Evolutionary conservation across 805 yeast genomes (phyloP).

Genomic region (Saccharomycopsis malanga): DNA sequence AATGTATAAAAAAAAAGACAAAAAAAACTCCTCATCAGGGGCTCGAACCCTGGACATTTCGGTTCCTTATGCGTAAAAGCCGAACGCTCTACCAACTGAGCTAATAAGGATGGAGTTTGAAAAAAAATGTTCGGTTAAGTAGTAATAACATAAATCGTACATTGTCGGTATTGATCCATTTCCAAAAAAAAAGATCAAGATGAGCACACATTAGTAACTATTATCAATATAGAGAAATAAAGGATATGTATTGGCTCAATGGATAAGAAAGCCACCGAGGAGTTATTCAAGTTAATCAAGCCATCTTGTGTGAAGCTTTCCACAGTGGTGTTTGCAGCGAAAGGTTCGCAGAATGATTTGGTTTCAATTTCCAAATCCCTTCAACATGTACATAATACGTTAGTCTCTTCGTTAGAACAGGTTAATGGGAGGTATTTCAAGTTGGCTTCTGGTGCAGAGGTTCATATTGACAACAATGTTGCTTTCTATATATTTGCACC

Average conservation of each 20-base stretch:
- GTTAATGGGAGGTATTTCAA: constrained; percentile 3
- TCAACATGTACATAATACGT: background rate
- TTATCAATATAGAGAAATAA: too few species aligned
- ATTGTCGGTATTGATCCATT: too few species aligned
- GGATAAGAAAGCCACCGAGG: constrained; percentile 1
- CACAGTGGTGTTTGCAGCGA: background rate
- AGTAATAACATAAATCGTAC: too few species aligned
- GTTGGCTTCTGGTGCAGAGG: background rate
- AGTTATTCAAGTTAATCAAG: constrained; percentile 1
- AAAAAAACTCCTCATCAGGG: constrained; percentile 30
- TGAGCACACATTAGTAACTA: too few species aligned
- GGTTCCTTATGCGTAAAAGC: constrained; percentile 26
- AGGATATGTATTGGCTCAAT: too few species aligned
- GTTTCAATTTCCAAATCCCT: constrained; percentile 2
- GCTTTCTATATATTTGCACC: constrained; percentile 9
- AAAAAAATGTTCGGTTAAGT: too few species aligned
- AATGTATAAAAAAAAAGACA: too few species aligned
- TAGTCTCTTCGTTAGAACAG: background rate
- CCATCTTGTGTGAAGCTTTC: constrained; percentile 6
- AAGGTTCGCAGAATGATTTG: background rate
- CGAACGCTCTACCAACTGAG: constrained; percentile 21
- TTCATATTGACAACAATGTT: constrained; percentile 6
- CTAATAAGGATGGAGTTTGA: constrained; percentile 10
- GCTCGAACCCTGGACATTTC: constrained; percentile 46
- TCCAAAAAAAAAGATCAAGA: too few species aligned